phyloP scores from a whole-genome alignment of 306 rosid species.

The Lotus japonicus region DNA sequence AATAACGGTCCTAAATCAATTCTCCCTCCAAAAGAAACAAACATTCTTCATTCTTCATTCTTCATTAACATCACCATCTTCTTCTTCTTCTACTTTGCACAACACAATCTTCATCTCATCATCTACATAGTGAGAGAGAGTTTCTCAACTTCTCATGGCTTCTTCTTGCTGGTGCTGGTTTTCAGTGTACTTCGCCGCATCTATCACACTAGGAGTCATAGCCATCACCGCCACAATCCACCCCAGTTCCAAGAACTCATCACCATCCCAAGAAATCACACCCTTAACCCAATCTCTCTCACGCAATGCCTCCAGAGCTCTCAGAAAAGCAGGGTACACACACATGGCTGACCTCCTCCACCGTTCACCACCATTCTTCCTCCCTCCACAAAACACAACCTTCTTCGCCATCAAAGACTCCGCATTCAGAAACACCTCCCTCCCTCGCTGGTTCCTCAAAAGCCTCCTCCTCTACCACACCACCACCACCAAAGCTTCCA shows the following conservation, averaged over 20 bases:
- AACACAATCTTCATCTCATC: not conserved
- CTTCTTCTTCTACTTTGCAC: not conserved
- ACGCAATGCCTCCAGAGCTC: conserved; percentile 42
- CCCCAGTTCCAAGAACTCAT: conserved; percentile 24
- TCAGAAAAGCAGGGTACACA: conserved; percentile 44
- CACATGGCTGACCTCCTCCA: conserved; percentile 56
- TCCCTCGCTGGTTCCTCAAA: conserved; percentile 53
- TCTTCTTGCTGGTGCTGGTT: conserved; percentile 36
- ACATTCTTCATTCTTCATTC: not conserved
- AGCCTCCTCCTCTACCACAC: conserved; percentile 45
- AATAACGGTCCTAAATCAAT: not conserved
- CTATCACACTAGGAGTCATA: conserved; percentile 36
- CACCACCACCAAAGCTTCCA: not conserved
- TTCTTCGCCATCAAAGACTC: conserved; percentile 37
- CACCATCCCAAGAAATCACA: not conserved
- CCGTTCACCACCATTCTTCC: conserved; percentile 51
- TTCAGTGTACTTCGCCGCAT: conserved; percentile 30
- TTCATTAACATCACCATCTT: not conserved
- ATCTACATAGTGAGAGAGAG: not conserved
- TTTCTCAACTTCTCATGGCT: conserved; percentile 37
- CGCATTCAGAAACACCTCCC: conserved; percentile 23
- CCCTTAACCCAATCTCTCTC: conserved; percentile 24
- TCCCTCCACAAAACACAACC: conserved; percentile 27
- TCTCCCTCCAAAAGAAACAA: conserved; percentile 15
- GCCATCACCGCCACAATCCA: conserved; percentile 44